A percentile compares a stretch with the other conserved stretches of the same genome.
Conservation (phyloP, 75 land plant genomes). For the Chamaecyparis obtusa region DNA sequence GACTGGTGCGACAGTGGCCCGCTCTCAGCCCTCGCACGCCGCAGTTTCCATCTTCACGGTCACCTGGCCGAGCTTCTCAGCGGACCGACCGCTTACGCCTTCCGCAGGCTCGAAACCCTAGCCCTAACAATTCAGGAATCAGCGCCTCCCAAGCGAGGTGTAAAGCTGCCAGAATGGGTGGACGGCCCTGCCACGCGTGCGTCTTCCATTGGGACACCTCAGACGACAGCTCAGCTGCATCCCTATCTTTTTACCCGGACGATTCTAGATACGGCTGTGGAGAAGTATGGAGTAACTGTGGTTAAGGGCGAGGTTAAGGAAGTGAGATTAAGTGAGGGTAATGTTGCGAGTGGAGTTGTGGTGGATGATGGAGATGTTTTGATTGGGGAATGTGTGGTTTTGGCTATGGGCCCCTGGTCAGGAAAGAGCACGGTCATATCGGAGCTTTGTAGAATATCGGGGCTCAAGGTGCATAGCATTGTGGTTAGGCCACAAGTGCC, state of each 20-base stretch:
- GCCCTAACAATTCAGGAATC: conserved; percentile 35
- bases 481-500: conserved; percentile 63
- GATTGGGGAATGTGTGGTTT: conserved; percentile 64
- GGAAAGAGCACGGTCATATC: conserved; percentile 35
- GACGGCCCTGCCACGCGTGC: conserved; percentile 37
- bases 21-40: conserved; percentile 53
- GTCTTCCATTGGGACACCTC: conserved; percentile 52
- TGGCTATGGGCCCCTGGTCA: conserved; percentile 93
- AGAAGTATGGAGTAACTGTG: conserved; percentile 48
- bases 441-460: conserved; percentile 55
- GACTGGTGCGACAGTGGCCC: conserved; percentile 90
- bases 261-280: conserved; percentile 51
- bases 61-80: conserved; percentile 62
- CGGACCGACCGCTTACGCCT: conserved; percentile 67
- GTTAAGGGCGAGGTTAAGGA: conserved; percentile 63
- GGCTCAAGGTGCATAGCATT: conserved; percentile 89
- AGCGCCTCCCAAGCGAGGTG: not conserved
- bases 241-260: conserved; percentile 70
- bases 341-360: conserved; percentile 40
- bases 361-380: conserved; percentile 36
- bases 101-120: conserved; percentile 52
- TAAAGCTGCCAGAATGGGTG: conserved; percentile 39
- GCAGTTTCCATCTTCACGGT: conserved; percentile 76
- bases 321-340: conserved; percentile 34
- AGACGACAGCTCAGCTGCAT: conserved; percentile 91